These are phyloP conservation scores for Tricholoma sp. DNA, from an alignment of 768 basidiomycete species.

Conservation along the genomic window DNA sequence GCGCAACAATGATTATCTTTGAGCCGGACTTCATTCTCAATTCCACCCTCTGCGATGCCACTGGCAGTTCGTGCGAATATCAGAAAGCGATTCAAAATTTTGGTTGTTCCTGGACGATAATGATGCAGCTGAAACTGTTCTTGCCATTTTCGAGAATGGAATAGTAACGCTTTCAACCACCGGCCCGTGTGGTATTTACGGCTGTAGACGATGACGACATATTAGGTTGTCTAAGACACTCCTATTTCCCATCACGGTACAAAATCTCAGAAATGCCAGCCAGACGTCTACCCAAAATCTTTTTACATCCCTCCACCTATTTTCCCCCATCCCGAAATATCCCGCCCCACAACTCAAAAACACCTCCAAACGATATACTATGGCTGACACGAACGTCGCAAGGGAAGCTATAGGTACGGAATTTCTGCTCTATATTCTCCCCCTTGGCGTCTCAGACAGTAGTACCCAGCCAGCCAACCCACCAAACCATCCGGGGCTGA, in stretches of 20 bases:
- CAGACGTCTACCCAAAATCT: not conserved
- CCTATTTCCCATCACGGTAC: slow-evolving; percentile 1
- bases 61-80: not conserved
- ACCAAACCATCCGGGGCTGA: not conserved
- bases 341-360: not conserved
- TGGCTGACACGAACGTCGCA: not conserved
- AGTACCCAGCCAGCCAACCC: not conserved
- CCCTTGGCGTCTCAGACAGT: not conserved
- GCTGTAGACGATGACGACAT: slow-evolving; percentile 1
- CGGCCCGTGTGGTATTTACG: too few species aligned
- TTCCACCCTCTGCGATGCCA: too few species aligned
- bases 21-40: not conserved
- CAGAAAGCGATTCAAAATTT: not conserved
- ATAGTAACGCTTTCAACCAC: too few species aligned
- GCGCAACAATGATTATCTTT: not conserved
- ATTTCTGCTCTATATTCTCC: not conserved
- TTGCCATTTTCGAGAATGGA: too few species aligned
- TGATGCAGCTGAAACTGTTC: not conserved
- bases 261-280: not conserved
- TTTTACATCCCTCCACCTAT: not conserved
- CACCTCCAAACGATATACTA: not conserved
- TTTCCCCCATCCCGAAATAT: not conserved
- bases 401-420: not conserved
- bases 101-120: not conserved
- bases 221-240: slow-evolving; percentile 1